Percentiles rank a stretch among this genome's conserved stretches.
Evolutionary conservation across 805 yeast species (phyloP).

Genomic region (Monosporozyma unispora): DNA sequence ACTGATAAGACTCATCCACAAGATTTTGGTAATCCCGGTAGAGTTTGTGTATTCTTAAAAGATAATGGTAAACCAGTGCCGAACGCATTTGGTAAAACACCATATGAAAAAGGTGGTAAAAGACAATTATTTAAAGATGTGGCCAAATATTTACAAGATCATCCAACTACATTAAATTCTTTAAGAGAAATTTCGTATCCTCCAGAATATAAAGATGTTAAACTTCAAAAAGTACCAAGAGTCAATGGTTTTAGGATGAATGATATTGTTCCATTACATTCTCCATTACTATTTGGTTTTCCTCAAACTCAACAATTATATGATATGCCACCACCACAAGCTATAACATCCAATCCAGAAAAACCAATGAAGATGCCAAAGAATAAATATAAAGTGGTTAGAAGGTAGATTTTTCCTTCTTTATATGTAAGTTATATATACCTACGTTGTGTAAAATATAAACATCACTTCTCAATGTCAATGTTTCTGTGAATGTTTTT

Average conservation of each 20-base stretch:
- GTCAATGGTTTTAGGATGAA: constrained; percentile 87
- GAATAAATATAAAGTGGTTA: constrained; percentile 26
- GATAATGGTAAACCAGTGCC: constrained; percentile 36
- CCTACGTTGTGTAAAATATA: not conserved
- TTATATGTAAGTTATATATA: not conserved
- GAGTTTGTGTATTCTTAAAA: constrained; percentile 69
- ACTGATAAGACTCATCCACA: constrained; percentile 89
- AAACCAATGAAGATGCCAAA: constrained; percentile 26
- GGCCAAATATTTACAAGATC: constrained; percentile 48
- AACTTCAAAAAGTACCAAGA: constrained; percentile 53
- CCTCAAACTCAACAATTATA: constrained; percentile 71
- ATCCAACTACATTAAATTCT: constrained; percentile 62
- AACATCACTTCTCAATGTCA: not conserved
- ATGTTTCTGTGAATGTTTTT: not conserved
- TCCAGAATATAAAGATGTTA: constrained; percentile 47
- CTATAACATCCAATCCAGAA: constrained; percentile 16
- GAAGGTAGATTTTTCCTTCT: constrained; percentile 14
- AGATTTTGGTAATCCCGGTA: constrained; percentile 96
- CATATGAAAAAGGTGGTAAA: constrained; percentile 36
- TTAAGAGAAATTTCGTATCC: constrained; percentile 60
- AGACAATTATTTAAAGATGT: constrained; percentile 56
- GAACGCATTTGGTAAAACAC: constrained; percentile 11
- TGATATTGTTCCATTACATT: constrained; percentile 79
- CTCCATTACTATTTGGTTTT: constrained; percentile 70
- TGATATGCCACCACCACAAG: constrained; percentile 42